Base-by-base conservation (phyloP, 2,329 filamentous ascomycete genomes). In the Beauveria rudraprayagi region DNA sequence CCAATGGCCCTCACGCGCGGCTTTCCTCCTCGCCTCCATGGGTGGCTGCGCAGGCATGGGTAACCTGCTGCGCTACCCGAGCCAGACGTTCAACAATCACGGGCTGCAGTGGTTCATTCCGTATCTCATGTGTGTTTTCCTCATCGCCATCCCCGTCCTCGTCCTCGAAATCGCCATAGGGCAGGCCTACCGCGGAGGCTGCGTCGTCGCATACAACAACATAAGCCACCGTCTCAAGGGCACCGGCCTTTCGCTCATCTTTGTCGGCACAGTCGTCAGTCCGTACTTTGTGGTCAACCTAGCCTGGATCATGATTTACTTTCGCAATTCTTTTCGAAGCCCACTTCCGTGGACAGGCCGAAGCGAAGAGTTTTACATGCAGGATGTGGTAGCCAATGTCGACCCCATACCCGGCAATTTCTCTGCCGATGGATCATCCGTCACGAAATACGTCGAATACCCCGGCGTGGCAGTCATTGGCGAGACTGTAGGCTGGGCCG, bases 101-200 rank as follows among this genome's bases (percentile, higher is more conserved):
- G 82, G 82, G 3, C 72, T 84, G 6, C 82, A 84, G 66, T 85
- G 82, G 82, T 85, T 83, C 68, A 78, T 84, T 19, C 82, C 82
- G 0, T 85, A 84, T 63, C 67, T 84, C 5, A 71, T 84, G 61
- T 79, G 80, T 6, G 75, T 84, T 17, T 79, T 82, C 61, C 69
- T 83, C 11, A 76, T 85, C 61, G 81, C 81, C 43, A 83, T 84
- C 50, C 82, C 82, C 0, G 76, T 78, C 0, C 74, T 84, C 43
- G 76, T 83, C 14, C 76, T 84, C 24, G 82, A 85, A 67, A 82
- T 84, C 56, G 88, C 88, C 58, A 91, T 90, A 57, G 91, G 91
- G 52, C 89, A 84, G 66, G 81, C 81, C 5, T 83, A 83, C 66
- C 80, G 80, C 14, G 81, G 80, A 44, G 81, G 81, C 14, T 78